phyloP scores from a whole-genome alignment of 2,329 filamentous ascomycete genomes.

The Sphaerulina vaccinii region DNA sequence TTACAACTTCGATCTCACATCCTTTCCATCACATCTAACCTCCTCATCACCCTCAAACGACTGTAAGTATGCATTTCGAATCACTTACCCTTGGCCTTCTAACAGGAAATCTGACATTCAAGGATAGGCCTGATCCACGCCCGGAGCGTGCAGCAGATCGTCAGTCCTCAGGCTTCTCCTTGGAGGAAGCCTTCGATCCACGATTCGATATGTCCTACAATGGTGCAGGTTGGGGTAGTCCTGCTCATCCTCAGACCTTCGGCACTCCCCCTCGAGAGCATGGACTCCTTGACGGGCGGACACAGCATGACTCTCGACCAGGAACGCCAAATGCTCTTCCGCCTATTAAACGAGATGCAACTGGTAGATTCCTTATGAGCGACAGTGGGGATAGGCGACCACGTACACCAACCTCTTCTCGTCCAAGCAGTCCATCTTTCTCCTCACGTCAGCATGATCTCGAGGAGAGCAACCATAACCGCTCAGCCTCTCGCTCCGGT shows the following conservation, averaged over 20 bases:
- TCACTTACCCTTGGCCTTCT: not conserved
- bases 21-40: not conserved
- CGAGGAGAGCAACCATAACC: not conserved
- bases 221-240: not conserved
- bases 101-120: constrained; percentile 1
- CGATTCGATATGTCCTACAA: not conserved
- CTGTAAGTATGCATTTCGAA: constrained; percentile 4
- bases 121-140: constrained; percentile 3
- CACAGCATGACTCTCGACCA: not conserved
- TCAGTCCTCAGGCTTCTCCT: not conserved
- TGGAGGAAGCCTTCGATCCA: not conserved
- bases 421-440: no score
- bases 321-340: not conserved
- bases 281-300: no score
- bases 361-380: no score
- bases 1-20: not conserved
- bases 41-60: not conserved
- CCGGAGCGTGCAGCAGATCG: constrained; percentile 3
- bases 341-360: no score
- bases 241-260: not conserved
- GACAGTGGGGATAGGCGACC: no score
- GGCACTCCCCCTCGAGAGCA: not conserved
- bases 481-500: not conserved
- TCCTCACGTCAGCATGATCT: not conserved
- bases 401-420: no score